Evolutionary conservation across 768 basidiomycete species (phyloP), one percentile per base, ranked within the genome.

Genomic region (Kwoniella sp.): DNA sequence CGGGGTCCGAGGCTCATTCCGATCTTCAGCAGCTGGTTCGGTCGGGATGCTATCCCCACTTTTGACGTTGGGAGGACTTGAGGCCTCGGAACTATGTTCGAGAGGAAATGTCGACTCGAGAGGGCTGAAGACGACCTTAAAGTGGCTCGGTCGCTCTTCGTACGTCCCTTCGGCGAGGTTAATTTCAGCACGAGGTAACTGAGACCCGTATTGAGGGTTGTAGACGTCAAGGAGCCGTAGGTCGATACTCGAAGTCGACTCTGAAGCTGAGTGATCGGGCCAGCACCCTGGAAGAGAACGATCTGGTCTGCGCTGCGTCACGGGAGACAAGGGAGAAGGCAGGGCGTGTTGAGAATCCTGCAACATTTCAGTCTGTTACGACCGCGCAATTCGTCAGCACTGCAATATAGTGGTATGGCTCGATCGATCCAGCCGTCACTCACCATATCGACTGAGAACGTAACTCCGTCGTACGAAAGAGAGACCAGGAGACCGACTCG

Each of bases 71-170:
- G 41, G 20, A 45, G 41, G 41, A 45, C 41, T 45, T 17, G 41
- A n/a, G n/a, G n/a, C n/a, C n/a, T 9, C 8, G 41, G 41, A 45
- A 7, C 17, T 20, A 17, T 17, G 15, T 9, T 17, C 15, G 3
- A 17, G 11, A 45, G 41, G 41, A 17, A 45, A 45, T 3, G 41
- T 45, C 5, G 41, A 45, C 17, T 4, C 20, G 41, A 45, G 9
- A 20, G 41, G 41, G 20, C 41, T 45, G 11, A 45, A 17, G 11
- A 45, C 41, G 41, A 45, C 20, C 41, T 45, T 45, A 17, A 45
- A 45, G 41, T 45, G 41, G 41, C 41, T 45, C 41, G 41, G 41
- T 45, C 41, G 41, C 20, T 45, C 41, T 17, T 45, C 41, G 41
- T 45, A 45, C 4, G 41, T 45, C 20, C 41, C 41, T 3, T 9